phyloP scores from a whole-genome alignment of 768 basidiomycete species.

The Floccularia luteovirens region DNA sequence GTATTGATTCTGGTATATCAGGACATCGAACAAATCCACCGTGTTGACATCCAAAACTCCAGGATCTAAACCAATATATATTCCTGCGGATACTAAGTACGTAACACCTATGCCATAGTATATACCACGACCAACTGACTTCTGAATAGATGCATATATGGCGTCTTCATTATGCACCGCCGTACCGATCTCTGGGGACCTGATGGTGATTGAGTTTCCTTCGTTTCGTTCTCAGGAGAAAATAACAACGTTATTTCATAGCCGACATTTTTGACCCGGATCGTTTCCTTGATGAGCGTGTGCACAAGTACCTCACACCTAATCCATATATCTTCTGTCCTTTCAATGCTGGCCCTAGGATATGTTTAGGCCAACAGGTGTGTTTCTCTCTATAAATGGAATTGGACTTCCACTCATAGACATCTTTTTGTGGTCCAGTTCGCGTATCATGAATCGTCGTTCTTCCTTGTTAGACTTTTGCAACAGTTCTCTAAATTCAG shows the following conservation, averaged over 20 bases:
- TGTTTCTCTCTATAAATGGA: neutral
- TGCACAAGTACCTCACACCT: constrained; percentile 32
- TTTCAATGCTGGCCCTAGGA: constrained; percentile 30
- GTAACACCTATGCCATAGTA: no score
- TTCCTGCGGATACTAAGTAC: constrained; percentile 5
- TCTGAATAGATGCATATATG: constrained; percentile 16
- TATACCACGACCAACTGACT: no score
- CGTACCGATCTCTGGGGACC: constrained; percentile 46
- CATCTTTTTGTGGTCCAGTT: constrained; percentile 13
- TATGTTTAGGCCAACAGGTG: constrained; percentile 34
- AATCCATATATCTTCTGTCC: constrained; percentile 35
- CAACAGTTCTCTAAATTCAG: constrained; percentile 38
- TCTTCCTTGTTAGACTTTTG: constrained; percentile 44
- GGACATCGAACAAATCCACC: constrained; percentile 2
- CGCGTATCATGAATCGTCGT: constrained; percentile 53
- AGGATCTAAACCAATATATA: constrained; percentile 5
- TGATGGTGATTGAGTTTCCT: constrained; percentile 30
- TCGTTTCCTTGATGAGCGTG: constrained; percentile 45
- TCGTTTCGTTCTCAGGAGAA: neutral
- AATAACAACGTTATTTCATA: constrained; percentile 10
- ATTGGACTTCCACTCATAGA: neutral
- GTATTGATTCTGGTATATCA: constrained; percentile 6
- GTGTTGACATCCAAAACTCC: constrained; percentile 13
- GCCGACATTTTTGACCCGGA: constrained; percentile 46
- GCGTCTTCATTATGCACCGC: constrained; percentile 39